phyloP scores from a whole-genome alignment of 768 basidiomycete species.

The Tulasnella calospora region DNA sequence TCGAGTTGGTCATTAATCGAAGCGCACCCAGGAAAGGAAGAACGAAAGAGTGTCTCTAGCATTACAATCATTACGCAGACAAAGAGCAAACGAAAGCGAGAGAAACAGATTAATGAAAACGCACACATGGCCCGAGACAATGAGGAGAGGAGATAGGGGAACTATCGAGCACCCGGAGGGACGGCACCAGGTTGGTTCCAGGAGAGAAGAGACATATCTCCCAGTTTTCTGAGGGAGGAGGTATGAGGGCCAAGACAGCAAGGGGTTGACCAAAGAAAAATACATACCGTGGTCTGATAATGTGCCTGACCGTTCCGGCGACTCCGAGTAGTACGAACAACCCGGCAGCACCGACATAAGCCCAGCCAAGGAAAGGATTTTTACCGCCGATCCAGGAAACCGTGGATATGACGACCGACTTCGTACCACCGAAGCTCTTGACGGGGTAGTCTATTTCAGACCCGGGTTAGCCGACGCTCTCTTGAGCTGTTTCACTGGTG shows the following conservation, averaged over 20 bases:
- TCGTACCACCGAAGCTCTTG: constrained; percentile 83
- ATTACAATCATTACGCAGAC: constrained; percentile 1
- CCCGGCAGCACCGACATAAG: constrained; percentile 83
- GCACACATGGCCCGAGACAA: background rate
- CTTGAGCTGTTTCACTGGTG: constrained; percentile 29
- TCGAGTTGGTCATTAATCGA: background rate
- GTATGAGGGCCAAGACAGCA: background rate
- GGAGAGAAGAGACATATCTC: constrained; percentile 80
- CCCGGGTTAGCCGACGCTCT: background rate
- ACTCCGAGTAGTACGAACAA: constrained; percentile 86
- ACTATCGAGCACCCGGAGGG: constrained; percentile 15
- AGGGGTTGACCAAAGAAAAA: background rate
- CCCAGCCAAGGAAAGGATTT: constrained; percentile 98
- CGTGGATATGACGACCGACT: constrained; percentile 93
- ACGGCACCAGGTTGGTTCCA: constrained; percentile 58
- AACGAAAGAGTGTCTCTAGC: background rate
- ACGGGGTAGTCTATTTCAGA: constrained; percentile 82
- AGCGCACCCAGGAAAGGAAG: background rate
- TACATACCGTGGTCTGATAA: constrained; percentile 81
- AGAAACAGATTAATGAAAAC: background rate
- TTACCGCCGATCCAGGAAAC: constrained; percentile 99
- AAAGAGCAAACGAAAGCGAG: background rate
- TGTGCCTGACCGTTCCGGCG: constrained; percentile 82
- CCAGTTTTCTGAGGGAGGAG: constrained; percentile 54
- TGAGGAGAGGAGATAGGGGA: background rate